A percentile compares a stretch with the other conserved stretches of the same genome.
phyloP scores from a whole-genome alignment of 2,329 filamentous ascomycete species.

The Biscogniauxia marginata region DNA sequence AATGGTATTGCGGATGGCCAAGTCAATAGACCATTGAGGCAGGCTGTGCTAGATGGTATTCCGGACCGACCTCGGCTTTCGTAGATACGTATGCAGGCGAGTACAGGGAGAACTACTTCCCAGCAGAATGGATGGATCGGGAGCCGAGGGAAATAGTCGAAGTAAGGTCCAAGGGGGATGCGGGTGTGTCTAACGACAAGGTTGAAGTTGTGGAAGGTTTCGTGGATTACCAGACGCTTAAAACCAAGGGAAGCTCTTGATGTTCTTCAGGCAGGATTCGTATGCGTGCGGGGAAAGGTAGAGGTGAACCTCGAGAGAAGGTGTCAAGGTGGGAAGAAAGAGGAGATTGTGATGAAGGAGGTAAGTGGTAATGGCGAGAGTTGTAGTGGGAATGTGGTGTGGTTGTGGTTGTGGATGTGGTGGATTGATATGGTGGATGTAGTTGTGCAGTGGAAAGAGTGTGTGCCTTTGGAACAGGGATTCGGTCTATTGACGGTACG shows the following conservation, averaged over 20 bases:
- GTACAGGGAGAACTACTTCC: not conserved
- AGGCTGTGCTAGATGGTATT: not conserved
- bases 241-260: not conserved
- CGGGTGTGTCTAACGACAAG: not conserved
- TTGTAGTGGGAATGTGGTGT: not conserved
- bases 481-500: not conserved
- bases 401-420: not conserved
- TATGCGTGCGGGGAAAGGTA: not conserved
- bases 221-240: not conserved
- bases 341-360: not conserved
- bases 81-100: not conserved
- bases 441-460: not conserved
- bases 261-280: not conserved
- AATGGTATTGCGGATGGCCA: not conserved
- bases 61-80: not conserved
- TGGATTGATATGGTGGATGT: not conserved
- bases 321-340: not conserved
- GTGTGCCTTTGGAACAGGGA: not conserved
- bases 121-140: not conserved
- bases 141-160: not conserved
- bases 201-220: not conserved
- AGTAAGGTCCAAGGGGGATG: too few relatives aligned
- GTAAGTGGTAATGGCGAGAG: not conserved
- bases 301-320: not conserved
- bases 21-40: not conserved